Evolutionary conservation across 176 grass and related monocot genomes (phyloP), one percentile per base, ranked within the genome.

Genomic region (Triticum timopheevii): DNA sequence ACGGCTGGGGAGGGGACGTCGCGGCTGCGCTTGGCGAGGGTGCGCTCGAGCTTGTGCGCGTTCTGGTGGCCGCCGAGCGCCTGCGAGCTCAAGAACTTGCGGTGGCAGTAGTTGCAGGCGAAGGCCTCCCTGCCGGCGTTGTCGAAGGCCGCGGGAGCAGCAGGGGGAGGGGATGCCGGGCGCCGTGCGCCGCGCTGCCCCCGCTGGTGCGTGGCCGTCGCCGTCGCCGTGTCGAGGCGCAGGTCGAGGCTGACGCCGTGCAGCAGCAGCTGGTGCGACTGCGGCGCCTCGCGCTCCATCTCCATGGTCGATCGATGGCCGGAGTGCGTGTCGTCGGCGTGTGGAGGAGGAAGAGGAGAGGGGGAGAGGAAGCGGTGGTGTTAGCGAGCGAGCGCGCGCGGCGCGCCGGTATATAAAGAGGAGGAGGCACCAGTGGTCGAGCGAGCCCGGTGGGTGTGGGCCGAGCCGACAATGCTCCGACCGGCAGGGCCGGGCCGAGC

Each of bases 31-130:
- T 90, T 95, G 44, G 95, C 86, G 62, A 95, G 86, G 77, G 86
- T 89, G 34, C 96, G 90, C 87, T 95, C 96, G 17, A 91, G 96
- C 89, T 93, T 98, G 93, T 98, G 96, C 38, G 91, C 96, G 88
- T 98, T 98, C 88, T 98, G 93, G 91, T 98, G 96, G 28, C 96
- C 96, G 52, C 96, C 96, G 61, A 98, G 91, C 38, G 91, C 96
- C 80, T 98, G 96, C 2, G 93, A 94, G 80, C 91, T 95, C 86
- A 76, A 84, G 91, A 98, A 98, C 47, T 77, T 87, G 39, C 93
- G 86, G 13, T 92, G 85, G 74, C 96, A 98, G 80, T 92, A 98
- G 91, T 92, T 95, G 93, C 96, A 98, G 31, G 93, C 84, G 88
- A 95, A 95, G 69, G 87, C 23, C 77, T 84, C 81, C 16, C 61